phyloP scores from a whole-genome alignment of 2,329 filamentous ascomycete genomes.

The Diaporthe vexans region DNA sequence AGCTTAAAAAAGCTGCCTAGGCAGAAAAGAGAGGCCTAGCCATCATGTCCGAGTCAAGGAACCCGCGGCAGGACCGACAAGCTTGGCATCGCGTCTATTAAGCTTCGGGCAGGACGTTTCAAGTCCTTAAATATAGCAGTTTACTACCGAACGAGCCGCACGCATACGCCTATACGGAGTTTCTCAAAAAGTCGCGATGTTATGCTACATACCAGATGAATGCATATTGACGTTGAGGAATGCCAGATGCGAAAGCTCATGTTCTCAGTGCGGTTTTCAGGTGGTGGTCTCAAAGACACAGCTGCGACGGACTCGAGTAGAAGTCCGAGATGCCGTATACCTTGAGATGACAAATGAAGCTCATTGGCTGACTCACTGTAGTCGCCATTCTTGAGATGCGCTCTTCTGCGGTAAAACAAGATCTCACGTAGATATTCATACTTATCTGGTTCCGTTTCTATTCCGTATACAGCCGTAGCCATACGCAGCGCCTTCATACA shows the following conservation, averaged over 20 bases:
- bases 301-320: background rate
- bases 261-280: too few species aligned
- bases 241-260: background rate
- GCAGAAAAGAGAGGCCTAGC: constrained; percentile 19
- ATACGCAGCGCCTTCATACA: too few species aligned
- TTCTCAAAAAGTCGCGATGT: background rate
- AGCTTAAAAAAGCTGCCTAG: constrained; percentile 20
- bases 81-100: constrained; percentile 26
- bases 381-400: too few species aligned
- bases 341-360: too few species aligned
- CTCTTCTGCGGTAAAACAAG: too few species aligned
- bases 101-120: constrained; percentile 13
- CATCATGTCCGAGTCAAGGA: constrained; percentile 13
- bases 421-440: too few species aligned
- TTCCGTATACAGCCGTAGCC: too few species aligned
- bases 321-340: background rate
- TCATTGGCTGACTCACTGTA: too few species aligned
- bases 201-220: background rate
- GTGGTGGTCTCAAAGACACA: background rate
- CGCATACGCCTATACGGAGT: background rate
- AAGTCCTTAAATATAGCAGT: background rate
- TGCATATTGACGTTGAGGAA: background rate
- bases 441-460: too few species aligned
- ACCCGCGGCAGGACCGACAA: constrained; percentile 19
- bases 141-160: constrained; percentile 9